Evolutionary conservation across 108 stramenopile genomes (phyloP).

Genomic region (Nitzschia putrida): DNA sequence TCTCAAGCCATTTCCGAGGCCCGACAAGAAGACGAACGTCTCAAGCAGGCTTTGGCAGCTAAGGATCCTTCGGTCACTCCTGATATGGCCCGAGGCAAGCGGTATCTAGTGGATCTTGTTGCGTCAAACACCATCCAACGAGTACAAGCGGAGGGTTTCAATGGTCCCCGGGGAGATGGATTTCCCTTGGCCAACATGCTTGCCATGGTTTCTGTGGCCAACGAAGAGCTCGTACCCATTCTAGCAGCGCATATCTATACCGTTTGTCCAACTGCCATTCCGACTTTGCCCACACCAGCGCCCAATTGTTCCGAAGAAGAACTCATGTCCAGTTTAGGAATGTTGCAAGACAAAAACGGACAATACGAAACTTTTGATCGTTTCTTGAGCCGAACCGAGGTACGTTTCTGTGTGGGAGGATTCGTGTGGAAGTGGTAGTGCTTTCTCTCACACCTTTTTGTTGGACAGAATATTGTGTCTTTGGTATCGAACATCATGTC

Average conservation of each 20-base stretch:
- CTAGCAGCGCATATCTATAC: slow-evolving; percentile 82
- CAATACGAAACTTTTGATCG: slow-evolving; percentile 83
- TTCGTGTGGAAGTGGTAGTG: background rate
- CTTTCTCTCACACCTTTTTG: slow-evolving; percentile 42
- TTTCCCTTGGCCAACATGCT: slow-evolving; percentile 79
- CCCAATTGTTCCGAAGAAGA: slow-evolving; percentile 54
- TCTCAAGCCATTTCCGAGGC: slow-evolving; percentile 51
- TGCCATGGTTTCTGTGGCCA: slow-evolving; percentile 57
- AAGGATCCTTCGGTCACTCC: slow-evolving; percentile 36
- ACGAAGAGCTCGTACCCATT: slow-evolving; percentile 59
- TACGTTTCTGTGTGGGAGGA: slow-evolving; percentile 1
- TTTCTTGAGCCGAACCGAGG: slow-evolving; percentile 76
- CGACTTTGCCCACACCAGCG: slow-evolving; percentile 49
- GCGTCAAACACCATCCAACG: slow-evolving; percentile 71
- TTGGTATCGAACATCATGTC: slow-evolving; percentile 81
- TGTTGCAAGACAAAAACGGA: slow-evolving; percentile 68
- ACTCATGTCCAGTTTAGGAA: slow-evolving; percentile 84
- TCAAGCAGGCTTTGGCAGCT: slow-evolving; percentile 29
- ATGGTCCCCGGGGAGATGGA: slow-evolving; percentile 82
- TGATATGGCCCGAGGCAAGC: slow-evolving; percentile 66
- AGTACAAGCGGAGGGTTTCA: slow-evolving; percentile 85
- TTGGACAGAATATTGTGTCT: slow-evolving; percentile 70
- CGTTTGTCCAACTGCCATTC: slow-evolving; percentile 83
- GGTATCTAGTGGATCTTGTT: slow-evolving; percentile 79
- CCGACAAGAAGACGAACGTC: slow-evolving; percentile 49